phyloP scores from a whole-genome alignment of 1,284 basidiomycete species.

The Moesziomyces sp. region DNA sequence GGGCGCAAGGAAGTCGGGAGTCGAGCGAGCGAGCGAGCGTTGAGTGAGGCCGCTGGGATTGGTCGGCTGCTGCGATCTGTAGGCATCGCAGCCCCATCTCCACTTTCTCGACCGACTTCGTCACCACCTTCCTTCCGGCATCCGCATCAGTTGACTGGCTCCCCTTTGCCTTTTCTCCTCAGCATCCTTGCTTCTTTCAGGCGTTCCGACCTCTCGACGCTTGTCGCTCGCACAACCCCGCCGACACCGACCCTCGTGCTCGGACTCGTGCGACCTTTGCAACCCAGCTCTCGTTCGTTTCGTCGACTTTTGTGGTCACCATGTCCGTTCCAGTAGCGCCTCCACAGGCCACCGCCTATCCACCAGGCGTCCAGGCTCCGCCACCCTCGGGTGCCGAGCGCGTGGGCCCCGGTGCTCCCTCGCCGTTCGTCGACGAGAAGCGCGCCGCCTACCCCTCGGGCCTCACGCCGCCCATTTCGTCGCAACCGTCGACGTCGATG shows the following conservation, averaged over 20 bases:
- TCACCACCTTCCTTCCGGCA: constrained; percentile 9
- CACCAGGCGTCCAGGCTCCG: constrained; percentile 39
- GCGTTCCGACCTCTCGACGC: neutral
- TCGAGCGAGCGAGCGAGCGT: neutral
- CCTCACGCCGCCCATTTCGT: constrained; percentile 41
- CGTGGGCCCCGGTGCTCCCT: constrained; percentile 32
- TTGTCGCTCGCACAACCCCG: neutral
- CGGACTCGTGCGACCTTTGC: neutral
- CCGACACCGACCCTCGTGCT: neutral
- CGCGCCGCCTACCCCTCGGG: constrained; percentile 39
- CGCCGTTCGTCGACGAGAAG: constrained; percentile 49
- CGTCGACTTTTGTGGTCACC: neutral
- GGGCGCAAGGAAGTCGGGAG: constrained; percentile 26
- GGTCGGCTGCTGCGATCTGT: neutral
- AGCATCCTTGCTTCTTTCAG: neutral
- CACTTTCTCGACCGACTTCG: constrained; percentile 16
- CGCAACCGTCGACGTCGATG: constrained; percentile 42
- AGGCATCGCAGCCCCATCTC: constrained; percentile 7
- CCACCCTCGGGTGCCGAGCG: constrained; percentile 46
- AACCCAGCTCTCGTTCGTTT: neutral
- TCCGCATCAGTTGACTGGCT: neutral
- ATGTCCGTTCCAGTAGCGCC: constrained; percentile 42
- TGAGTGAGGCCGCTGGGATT: neutral
- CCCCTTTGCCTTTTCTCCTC: neutral
- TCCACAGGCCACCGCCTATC: constrained; percentile 44